Base-by-base conservation (phyloP, 345 rosid genomes). In the Hibiscus mutabilis region DNA sequence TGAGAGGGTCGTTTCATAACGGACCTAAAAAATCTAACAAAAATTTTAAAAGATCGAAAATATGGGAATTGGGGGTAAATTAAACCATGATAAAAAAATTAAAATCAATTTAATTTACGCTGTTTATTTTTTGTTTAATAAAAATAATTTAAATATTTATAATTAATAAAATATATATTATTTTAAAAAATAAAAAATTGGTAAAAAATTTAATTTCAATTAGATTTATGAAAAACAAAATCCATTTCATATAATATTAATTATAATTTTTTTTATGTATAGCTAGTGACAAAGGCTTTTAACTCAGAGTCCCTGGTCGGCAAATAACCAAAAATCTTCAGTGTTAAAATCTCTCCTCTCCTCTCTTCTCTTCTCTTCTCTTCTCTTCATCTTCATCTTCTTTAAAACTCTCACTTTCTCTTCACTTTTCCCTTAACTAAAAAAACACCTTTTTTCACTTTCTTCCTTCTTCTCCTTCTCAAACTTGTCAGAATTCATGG, bases 221-320 rank as follows among this genome's bases (percentile, higher is more conserved):
- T 40, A 13, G 46, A 40, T 49, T 40, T 40, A 40, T 5, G 1
- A 1, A 51, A n/a, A 53, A 7, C 2, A 18, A n/a, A 53, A n/a
- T n/a, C 1, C 22, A 42, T 42, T 42, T 42, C 2, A 42, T 35
- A 35, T 11, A 42, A 42, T 42, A 42, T 2, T 42, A 42, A 42
- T 16, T 13, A 42, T 42, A 42, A 42, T 11, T 52, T 21, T 25
- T 37, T 37, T 7, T 49, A 47, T 47, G n/a, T n/a, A 47, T 53
- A 53, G 19, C 22, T 18, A 53, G 10, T 53, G 58, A 53, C 58
- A 53, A 18, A 2, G 58, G 22, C 25, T 52, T 52, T 52, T 52
- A 52, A 52, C 57, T 18, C 22, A 19, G 58, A 53, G 25, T 53
- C 4, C 58, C 69, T 56, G 79, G 80, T 74, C 80, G 78, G 80